Percentiles rank a stretch among this genome's conserved stretches.
phyloP scores from a whole-genome alignment of 2,329 filamentous ascomycete genomes.

The Arachnopeziza araneosa region DNA sequence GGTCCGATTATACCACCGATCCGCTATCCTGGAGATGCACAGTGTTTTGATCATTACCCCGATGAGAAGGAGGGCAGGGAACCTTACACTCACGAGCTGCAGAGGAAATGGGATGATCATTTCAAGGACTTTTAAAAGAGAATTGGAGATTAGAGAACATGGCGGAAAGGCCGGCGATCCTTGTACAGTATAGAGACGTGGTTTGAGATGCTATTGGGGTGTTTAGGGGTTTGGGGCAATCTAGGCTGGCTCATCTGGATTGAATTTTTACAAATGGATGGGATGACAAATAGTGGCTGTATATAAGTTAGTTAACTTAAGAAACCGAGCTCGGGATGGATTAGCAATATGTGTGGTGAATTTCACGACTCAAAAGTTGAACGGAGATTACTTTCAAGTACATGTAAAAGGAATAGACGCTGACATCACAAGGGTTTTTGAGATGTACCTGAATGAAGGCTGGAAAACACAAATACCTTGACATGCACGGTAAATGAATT shows the following conservation, averaged over 20 bases:
- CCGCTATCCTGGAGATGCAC: constrained; percentile 65
- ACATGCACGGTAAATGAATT: not conserved
- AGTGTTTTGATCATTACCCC: constrained; percentile 81
- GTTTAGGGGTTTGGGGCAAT: not conserved
- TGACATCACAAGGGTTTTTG: not conserved
- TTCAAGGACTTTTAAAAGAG: constrained; percentile 61
- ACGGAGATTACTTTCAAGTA: not conserved
- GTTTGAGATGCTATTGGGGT: not conserved
- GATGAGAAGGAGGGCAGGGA: constrained; percentile 63
- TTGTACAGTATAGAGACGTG: not conserved
- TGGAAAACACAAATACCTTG: not conserved
- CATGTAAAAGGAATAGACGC: not conserved
- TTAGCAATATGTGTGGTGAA: not conserved
- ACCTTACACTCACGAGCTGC: constrained; percentile 64
- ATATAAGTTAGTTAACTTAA: too few species aligned
- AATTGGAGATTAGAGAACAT: not conserved
- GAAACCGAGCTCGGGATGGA: not conserved
- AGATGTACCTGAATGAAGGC: not conserved
- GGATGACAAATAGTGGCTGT: not conserved
- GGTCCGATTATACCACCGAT: constrained; percentile 75
- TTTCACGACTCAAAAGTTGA: not conserved
- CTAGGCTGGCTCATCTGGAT: not conserved
- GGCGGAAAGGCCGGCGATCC: too few species aligned
- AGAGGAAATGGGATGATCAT: constrained; percentile 60
- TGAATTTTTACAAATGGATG: not conserved